Evolutionary conservation across 2,329 filamentous ascomycete species (phyloP).

Genomic region (Fusarium transvaalense): DNA sequence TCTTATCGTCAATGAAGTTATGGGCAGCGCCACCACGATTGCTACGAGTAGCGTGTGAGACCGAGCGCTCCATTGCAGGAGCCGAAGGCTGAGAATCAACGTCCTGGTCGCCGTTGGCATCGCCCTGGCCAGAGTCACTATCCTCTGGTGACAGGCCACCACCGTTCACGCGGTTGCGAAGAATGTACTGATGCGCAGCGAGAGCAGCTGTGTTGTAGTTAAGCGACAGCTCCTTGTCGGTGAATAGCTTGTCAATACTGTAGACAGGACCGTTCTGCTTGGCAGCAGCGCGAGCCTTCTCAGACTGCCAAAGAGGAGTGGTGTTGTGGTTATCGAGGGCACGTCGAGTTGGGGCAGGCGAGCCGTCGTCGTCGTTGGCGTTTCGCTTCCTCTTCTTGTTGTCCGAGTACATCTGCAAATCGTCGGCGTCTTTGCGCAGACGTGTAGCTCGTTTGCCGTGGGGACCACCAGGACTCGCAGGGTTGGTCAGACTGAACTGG

Average conservation of each 20-base stretch:
- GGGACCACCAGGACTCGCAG: constrained; percentile 71
- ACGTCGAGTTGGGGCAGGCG: constrained; percentile 69
- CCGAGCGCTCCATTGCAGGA: constrained; percentile 71
- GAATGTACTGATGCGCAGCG: constrained; percentile 71
- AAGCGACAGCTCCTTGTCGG: constrained; percentile 75
- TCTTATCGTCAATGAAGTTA: constrained; percentile 69
- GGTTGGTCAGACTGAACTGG: constrained; percentile 75
- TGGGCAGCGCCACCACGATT: constrained; percentile 65
- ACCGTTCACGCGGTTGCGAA: constrained; percentile 68
- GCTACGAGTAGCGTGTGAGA: constrained; percentile 74
- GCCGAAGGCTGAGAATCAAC: constrained; percentile 62
- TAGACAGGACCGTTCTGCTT: constrained; percentile 71
- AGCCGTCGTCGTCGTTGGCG: constrained; percentile 71
- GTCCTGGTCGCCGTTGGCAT: constrained; percentile 64
- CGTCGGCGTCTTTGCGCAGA: constrained; percentile 71
- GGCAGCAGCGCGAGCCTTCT: constrained; percentile 65
- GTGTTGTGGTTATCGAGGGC: constrained; percentile 68
- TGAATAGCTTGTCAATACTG: constrained; percentile 78
- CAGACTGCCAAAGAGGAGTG: constrained; percentile 73
- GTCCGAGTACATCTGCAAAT: constrained; percentile 66
- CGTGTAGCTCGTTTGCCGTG: constrained; percentile 74
- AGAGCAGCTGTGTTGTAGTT: constrained; percentile 73
- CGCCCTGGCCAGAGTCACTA: constrained; percentile 65
- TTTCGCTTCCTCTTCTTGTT: constrained; percentile 74
- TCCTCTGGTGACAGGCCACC: constrained; percentile 64